phyloP scores from a whole-genome alignment of 2,329 filamentous ascomycete species.

The Arthrinium puccinioides region DNA sequence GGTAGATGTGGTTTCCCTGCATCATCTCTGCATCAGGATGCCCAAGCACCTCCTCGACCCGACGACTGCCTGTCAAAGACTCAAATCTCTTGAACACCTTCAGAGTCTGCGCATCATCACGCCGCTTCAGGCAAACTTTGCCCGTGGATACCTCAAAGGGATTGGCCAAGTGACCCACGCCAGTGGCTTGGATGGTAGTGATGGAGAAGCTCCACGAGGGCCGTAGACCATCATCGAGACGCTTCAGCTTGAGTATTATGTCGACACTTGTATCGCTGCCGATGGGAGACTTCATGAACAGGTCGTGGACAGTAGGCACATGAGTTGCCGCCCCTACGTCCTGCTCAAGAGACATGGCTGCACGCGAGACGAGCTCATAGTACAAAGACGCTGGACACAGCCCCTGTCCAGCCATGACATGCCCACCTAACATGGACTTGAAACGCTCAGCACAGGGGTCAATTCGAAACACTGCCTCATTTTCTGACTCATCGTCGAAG shows the following conservation, averaged over 20 bases:
- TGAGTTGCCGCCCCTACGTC: conserved; percentile 6
- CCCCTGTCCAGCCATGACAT: conserved; percentile 15
- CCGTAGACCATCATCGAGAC: background rate
- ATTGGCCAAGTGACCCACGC: background rate
- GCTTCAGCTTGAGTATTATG: conserved; percentile 8
- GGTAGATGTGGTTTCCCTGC: conserved; percentile 24
- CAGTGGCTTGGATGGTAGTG: background rate
- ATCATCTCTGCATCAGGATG: conserved; percentile 19
- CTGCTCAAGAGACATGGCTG: conserved; percentile 21
- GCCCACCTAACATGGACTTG: conserved; percentile 11
- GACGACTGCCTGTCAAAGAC: conserved; percentile 19
- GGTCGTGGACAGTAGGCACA: conserved; percentile 8
- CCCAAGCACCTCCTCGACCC: conserved; percentile 14
- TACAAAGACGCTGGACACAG: conserved; percentile 21
- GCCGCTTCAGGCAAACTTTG: conserved; percentile 6
- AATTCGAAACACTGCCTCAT: conserved; percentile 6
- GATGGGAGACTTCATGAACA: conserved; percentile 10
- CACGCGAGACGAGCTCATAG: conserved; percentile 15
- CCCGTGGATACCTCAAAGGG: conserved; percentile 9
- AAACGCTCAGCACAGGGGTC: conserved; percentile 12
- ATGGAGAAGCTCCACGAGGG: conserved; percentile 11
- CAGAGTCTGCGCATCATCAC: conserved; percentile 13
- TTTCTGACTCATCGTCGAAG: conserved; percentile 4
- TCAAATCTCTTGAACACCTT: conserved; percentile 21
- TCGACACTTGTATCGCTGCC: background rate